Evolutionary conservation across 2,329 filamentous ascomycete genomes (phyloP).

Genomic region (Fusarium annulatum): DNA sequence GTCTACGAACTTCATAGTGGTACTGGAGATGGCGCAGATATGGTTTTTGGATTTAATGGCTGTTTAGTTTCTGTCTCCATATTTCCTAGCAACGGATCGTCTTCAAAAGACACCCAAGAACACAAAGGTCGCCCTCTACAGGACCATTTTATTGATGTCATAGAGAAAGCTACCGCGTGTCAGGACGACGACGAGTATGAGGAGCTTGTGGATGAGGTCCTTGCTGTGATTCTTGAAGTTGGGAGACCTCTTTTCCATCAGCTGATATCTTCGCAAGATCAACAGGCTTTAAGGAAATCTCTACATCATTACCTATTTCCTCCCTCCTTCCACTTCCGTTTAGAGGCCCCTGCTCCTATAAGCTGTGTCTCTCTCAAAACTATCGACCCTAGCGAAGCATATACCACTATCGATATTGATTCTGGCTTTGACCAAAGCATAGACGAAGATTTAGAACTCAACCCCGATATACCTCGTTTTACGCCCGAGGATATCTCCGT

Average conservation of each 20-base stretch:
- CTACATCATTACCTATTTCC: neutral
- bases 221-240: neutral
- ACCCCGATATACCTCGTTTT: neutral
- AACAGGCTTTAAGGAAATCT: accelerated
- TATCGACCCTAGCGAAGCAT: neutral
- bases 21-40: neutral
- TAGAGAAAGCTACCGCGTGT: neutral
- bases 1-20: neutral
- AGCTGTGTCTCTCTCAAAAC: neutral
- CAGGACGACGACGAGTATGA: neutral
- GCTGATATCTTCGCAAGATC: accelerated
- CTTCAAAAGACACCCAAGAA: accelerated
- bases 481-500: accelerated
- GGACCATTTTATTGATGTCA: neutral
- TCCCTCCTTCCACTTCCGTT: neutral
- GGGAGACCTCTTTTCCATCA: neutral
- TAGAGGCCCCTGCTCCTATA: accelerated
- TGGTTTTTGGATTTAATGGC: neutral
- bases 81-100: neutral
- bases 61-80: neutral
- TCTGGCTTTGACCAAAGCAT: neutral
- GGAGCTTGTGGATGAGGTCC: neutral
- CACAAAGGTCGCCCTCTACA: neutral
- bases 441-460: neutral
- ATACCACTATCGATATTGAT: neutral